These are phyloP conservation scores for Cryomyces minteri DNA, from an alignment of 495 filamentous ascomycete species.

Conservation along the genomic window DNA sequence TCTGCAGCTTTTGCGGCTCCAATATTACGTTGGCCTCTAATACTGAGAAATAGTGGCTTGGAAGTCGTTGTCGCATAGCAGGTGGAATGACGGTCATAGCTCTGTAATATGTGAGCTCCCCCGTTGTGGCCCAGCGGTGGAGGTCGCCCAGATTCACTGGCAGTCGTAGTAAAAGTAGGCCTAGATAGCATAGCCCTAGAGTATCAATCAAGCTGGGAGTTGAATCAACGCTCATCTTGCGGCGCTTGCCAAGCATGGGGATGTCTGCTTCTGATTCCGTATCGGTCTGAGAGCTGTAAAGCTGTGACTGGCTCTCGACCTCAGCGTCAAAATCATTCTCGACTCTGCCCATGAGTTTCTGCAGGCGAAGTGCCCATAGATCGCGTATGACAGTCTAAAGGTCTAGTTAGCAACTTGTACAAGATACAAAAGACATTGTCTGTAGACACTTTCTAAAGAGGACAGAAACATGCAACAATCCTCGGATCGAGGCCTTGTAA, in stretches of 20 bases:
- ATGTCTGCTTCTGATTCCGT: conserved; percentile 5
- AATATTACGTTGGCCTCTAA: conserved; percentile 21
- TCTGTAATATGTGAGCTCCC: conserved; percentile 14
- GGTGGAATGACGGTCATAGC: conserved; percentile 10
- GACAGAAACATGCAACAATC: too few species aligned
- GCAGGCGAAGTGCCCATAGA: conserved; percentile 51
- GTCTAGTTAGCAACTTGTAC: background rate
- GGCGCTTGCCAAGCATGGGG: background rate
- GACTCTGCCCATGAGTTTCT: conserved; percentile 21
- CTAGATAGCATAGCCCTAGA: conserved; percentile 50
- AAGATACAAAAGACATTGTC: too few species aligned
- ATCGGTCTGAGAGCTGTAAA: conserved; percentile 3
- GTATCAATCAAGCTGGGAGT: conserved; percentile 43
- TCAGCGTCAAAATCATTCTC: conserved; percentile 10
- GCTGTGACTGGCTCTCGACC: conserved; percentile 8
- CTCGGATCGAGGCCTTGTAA: too few species aligned
- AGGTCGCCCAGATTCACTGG: conserved; percentile 46
- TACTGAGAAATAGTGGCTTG: conserved; percentile 8
- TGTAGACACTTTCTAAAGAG: too few species aligned
- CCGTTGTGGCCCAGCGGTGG: conserved; percentile 19
- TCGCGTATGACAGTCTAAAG: conserved; percentile 26
- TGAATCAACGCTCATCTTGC: conserved; percentile 13
- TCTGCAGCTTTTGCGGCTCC: conserved; percentile 41
- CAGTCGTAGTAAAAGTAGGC: conserved; percentile 40
- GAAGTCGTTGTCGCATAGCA: conserved; percentile 17